Base-by-base conservation (phyloP, 345 rosid genomes). In the Pistacia atlantica region DNA sequence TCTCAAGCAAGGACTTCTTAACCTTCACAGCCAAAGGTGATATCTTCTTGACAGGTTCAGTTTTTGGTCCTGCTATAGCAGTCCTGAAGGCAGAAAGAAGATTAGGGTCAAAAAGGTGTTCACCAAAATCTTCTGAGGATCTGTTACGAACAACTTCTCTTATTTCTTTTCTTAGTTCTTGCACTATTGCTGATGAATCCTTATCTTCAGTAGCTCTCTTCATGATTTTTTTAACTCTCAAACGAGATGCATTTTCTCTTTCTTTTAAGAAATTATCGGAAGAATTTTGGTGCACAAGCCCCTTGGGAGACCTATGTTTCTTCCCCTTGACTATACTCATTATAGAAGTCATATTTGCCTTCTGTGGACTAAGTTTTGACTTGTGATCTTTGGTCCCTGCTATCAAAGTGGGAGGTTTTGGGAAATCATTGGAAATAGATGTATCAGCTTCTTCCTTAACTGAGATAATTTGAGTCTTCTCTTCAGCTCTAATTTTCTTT, bases 181-280 rank as follows among this genome's bases (percentile, higher is more conserved):
- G 91, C 83, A 93, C 97, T 65, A 80, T 81, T 69, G 67, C 80
- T 58, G 93, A 83, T 72, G 97, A 89, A 75, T 96, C 97, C 72
- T 88, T 83, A 78, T 90, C 97, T 66, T 89, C 93, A 28, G 80
- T 75, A 52, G 82, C 52, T 73, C 92, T 90, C 75, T 89, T 91
- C 91, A 93, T 90, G 76, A 96, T 92, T 88, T 91, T 96, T 84
- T 96, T 96, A 35, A 96, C 95, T 83, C 99, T 88, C 89, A 96
- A 83, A 75, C 97, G 90, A 56, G 86, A 85, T 58, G 68, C 79
- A 83, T 58, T 86, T 72, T 88, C 97, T 82, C 80, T 86, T 61
- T 86, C 92, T 73, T 72, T 79, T 71, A 84, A 85, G 79, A 84
- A 77, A 80, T 76, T 84, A 83, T 81, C 82, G 38, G 79, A 69